Evolutionary conservation across 1,139 yeast species (phyloP).

Genomic region (Zhuliangozyma blackwelliae): DNA sequence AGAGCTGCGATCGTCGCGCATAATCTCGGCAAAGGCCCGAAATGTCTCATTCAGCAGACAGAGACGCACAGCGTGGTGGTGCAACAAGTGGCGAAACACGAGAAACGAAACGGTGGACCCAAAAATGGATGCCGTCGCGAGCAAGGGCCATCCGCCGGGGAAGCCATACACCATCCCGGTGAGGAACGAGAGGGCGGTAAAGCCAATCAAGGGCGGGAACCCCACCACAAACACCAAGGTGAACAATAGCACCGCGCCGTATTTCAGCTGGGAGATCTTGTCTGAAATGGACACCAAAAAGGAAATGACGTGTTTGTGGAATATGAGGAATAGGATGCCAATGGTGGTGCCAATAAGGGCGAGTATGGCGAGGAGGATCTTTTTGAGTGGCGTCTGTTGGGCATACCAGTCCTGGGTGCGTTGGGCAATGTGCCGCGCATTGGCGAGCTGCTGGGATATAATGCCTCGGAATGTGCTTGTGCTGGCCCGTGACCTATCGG

Average conservation of each 20-base stretch:
- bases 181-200: slow-evolving; percentile 61
- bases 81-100: slow-evolving; percentile 58
- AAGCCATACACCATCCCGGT: slow-evolving; percentile 86
- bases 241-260: slow-evolving; percentile 56
- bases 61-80: slow-evolving; percentile 47
- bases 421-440: not conserved
- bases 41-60: slow-evolving; percentile 58
- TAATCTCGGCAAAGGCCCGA: slow-evolving; percentile 69
- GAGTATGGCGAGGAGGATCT: slow-evolving; percentile 11
- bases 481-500: too few species aligned
- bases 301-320: slow-evolving; percentile 45
- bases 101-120: slow-evolving; percentile 77
- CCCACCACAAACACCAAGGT: slow-evolving; percentile 38
- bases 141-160: slow-evolving; percentile 71
- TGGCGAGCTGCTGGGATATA: too few species aligned
- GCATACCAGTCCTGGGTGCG: slow-evolving; percentile 16
- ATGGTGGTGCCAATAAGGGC: slow-evolving; percentile 14
- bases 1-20: slow-evolving; percentile 55
- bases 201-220: slow-evolving; percentile 90
- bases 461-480: too few species aligned
- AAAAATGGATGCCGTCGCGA: slow-evolving; percentile 62
- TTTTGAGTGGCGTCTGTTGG: slow-evolving; percentile 15
- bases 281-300: slow-evolving; percentile 45
- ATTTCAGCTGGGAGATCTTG: slow-evolving; percentile 36
- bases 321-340: slow-evolving; percentile 35